Conservation (phyloP, 2,329 filamentous ascomycete genomes). For the Cryphonectria japonica region DNA sequence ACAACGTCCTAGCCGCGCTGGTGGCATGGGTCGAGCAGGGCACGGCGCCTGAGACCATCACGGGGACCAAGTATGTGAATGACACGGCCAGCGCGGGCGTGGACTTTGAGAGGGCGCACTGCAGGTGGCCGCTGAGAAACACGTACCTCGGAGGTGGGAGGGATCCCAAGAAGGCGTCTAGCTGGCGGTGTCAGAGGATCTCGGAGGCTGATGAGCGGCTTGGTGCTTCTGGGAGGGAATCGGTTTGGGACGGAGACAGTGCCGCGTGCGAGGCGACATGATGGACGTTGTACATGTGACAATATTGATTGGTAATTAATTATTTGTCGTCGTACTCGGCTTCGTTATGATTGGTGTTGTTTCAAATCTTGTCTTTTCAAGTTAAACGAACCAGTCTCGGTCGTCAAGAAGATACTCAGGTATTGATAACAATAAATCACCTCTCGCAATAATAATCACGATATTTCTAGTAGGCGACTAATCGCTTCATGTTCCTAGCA, state of each 20-base stretch:
- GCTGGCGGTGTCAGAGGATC: slow-evolving; percentile 28
- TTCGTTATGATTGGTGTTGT: too few relatives aligned
- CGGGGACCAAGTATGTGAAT: slow-evolving; percentile 28
- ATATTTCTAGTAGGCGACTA: not conserved
- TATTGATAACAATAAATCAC: not conserved
- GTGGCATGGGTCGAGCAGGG: slow-evolving; percentile 51
- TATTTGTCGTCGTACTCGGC: not conserved
- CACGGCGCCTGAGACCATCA: slow-evolving; percentile 44
- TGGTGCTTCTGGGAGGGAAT: slow-evolving; percentile 1
- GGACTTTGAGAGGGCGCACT: slow-evolving; percentile 30
- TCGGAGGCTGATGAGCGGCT: slow-evolving; percentile 10
- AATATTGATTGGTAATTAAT: not conserved
- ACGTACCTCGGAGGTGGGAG: slow-evolving; percentile 26
- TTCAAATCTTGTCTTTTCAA: too few relatives aligned
- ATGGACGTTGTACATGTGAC: not conserved
- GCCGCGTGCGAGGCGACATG: not conserved
- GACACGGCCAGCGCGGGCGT: slow-evolving; percentile 23
- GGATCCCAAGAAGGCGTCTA: slow-evolving; percentile 27
- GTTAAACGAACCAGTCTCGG: too few relatives aligned
- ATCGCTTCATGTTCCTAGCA: not conserved
- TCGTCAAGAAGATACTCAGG: too few relatives aligned
- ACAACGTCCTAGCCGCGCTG: slow-evolving; percentile 50
- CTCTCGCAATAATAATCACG: not conserved
- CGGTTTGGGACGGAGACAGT: not conserved
- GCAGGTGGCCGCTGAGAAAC: slow-evolving; percentile 30